Evolutionary conservation across 2,329 filamentous ascomycete species (phyloP).

Genomic region (Calycina herbarum): DNA sequence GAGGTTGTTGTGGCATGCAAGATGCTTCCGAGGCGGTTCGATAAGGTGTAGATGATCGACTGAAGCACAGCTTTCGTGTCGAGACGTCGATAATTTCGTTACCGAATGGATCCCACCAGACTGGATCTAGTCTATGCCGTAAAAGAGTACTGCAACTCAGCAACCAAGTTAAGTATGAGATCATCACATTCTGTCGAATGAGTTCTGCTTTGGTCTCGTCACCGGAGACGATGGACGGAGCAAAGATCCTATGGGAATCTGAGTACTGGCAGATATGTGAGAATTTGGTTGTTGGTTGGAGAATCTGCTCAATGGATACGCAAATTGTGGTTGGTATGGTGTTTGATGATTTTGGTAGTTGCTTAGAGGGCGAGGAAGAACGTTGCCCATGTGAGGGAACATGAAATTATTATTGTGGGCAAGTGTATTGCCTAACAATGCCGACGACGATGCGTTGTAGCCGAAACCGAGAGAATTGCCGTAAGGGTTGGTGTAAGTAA

Average conservation of each 20-base stretch:
- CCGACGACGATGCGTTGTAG: neutral
- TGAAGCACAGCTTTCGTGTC: slow-evolving; percentile 1
- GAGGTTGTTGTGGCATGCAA: neutral
- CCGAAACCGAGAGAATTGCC: neutral
- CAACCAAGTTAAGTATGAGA: neutral
- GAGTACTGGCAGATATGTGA: slow-evolving; percentile 6
- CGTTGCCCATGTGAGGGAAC: neutral
- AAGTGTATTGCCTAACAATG: neutral
- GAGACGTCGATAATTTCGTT: neutral
- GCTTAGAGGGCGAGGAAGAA: neutral
- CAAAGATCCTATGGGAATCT: slow-evolving; percentile 13
- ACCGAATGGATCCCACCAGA: neutral
- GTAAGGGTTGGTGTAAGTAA: slow-evolving; percentile 7
- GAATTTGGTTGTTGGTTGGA: neutral
- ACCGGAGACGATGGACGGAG: slow-evolving; percentile 10
- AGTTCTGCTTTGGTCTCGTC: neutral
- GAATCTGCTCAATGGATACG: slow-evolving; percentile 1
- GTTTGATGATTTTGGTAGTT: neutral
- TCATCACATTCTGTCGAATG: neutral
- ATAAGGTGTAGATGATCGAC: neutral
- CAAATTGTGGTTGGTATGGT: neutral
- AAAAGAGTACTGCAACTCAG: neutral
- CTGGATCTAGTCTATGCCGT: neutral
- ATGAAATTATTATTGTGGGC: neutral
- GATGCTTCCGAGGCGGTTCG: neutral